phyloP scores from a whole-genome alignment of 352 stramenopile species.

The Globisporangium viniferum region DNA sequence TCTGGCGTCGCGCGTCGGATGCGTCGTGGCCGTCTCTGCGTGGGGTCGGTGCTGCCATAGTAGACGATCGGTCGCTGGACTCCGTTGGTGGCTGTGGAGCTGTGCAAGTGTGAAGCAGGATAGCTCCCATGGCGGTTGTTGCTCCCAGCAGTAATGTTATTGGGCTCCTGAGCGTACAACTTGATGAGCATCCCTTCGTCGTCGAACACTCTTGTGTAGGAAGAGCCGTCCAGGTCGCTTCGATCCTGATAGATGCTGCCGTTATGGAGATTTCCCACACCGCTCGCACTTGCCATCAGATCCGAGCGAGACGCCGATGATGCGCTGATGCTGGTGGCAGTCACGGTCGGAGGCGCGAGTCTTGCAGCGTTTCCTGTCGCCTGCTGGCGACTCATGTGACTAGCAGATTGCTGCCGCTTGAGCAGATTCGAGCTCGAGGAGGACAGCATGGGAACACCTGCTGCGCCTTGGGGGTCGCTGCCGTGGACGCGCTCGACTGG shows the following conservation, averaged over 20 bases:
- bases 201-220: slow-evolving; percentile 6
- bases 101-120: not conserved
- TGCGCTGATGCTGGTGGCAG: slow-evolving; percentile 1
- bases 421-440: slow-evolving; percentile 2
- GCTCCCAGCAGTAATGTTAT: not conserved
- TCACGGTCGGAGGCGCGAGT: not conserved
- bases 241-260: not conserved
- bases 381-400: not conserved
- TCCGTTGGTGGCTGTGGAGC: not conserved
- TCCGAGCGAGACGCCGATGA: slow-evolving; percentile 1
- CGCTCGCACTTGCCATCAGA: not conserved
- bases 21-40: not conserved
- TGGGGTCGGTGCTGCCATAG: not conserved
- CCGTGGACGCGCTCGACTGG: slow-evolving; percentile 48
- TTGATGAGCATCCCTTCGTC: slow-evolving; percentile 15
- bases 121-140: not conserved
- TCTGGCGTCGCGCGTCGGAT: not conserved
- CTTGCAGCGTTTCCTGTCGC: not conserved
- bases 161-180: slow-evolving; percentile 9
- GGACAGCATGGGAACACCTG: not conserved
- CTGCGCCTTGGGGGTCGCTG: slow-evolving; percentile 6
- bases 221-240: not conserved
- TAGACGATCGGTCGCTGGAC: not conserved
- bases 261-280: not conserved
- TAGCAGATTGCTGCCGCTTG: slow-evolving; percentile 10